phyloP scores from a whole-genome alignment of 352 stramenopile genomes.

The Globisporangium radiosum region DNA sequence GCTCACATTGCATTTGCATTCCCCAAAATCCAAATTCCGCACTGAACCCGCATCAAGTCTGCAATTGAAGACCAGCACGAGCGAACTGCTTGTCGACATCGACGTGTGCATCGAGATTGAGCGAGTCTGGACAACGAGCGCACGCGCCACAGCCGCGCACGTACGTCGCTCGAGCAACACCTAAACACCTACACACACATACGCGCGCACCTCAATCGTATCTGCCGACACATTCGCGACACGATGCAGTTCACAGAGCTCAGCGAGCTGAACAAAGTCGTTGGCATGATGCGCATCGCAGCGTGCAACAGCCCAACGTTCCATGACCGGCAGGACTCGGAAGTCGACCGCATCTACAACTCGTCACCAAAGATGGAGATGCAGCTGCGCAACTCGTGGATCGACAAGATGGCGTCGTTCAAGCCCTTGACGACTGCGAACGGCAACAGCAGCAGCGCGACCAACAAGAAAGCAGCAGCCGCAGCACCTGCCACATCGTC shows the following conservation, averaged over 20 bases:
- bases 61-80: no score
- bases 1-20: no score
- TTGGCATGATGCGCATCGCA: conserved; percentile 73
- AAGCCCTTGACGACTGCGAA: conserved; percentile 33
- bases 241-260: conserved; percentile 87
- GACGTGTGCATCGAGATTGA: no score
- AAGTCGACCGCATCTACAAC: conserved; percentile 88
- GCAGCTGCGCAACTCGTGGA: conserved; percentile 84
- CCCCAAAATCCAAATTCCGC: no score
- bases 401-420: conserved; percentile 80
- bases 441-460: conserved; percentile 13
- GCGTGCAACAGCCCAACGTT: conserved; percentile 85
- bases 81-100: no score
- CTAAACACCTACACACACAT: neutral
- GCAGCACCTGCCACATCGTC: conserved; percentile 9
- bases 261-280: conserved; percentile 80
- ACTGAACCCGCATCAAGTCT: no score
- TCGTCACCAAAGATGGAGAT: conserved; percentile 86
- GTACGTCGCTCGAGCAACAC: neutral
- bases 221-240: no score
- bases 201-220: neutral
- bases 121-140: no score
- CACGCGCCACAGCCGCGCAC: no score
- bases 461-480: conserved; percentile 40
- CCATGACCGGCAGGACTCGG: conserved; percentile 85